Conservation (phyloP, 257 asterid species). For the Rubia yunnanensis region DNA sequence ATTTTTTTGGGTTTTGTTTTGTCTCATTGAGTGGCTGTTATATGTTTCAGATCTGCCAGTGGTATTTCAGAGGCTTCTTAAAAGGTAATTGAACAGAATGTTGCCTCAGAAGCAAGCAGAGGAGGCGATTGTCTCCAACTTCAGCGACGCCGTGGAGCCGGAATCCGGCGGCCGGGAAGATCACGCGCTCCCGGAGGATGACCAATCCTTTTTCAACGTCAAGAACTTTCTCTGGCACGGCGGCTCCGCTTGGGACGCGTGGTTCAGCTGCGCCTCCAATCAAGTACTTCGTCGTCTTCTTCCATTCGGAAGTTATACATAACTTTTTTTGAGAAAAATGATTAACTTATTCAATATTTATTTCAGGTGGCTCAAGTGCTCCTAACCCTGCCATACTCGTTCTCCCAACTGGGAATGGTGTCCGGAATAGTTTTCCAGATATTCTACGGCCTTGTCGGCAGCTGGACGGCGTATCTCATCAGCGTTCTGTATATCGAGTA, state of each 20-base stretch:
- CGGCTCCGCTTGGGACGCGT: slow-evolving; percentile 96
- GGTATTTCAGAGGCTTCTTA: slow-evolving; percentile 4
- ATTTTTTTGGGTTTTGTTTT: slow-evolving; percentile 5
- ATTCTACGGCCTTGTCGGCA: slow-evolving; percentile 78
- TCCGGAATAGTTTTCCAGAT: slow-evolving; percentile 75
- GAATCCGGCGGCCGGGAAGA: slow-evolving; percentile 33
- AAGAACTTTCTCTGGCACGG: slow-evolving; percentile 91
- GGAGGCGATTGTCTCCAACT: slow-evolving; percentile 76
- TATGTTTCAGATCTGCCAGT: slow-evolving; percentile 24
- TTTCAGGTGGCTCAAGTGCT: slow-evolving; percentile 91
- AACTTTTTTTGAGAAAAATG: no score
- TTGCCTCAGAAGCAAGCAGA: slow-evolving; percentile 77
- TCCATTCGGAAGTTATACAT: no score
- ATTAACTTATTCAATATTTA: no score
- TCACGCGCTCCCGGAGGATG: slow-evolving; percentile 27
- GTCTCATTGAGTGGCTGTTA: slow-evolving; percentile 23
- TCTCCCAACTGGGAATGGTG: slow-evolving; percentile 84
- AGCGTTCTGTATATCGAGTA: slow-evolving; percentile 84
- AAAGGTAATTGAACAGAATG: slow-evolving; percentile 35
- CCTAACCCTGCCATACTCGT: slow-evolving; percentile 81
- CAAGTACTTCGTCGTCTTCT: slow-evolving; percentile 37
- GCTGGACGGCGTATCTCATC: slow-evolving; percentile 97
- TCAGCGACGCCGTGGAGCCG: slow-evolving; percentile 34
- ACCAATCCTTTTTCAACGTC: slow-evolving; percentile 47
- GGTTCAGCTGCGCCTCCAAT: slow-evolving; percentile 96